Conservation (phyloP, 345 rosid genomes). For the Carallia brachiata region DNA sequence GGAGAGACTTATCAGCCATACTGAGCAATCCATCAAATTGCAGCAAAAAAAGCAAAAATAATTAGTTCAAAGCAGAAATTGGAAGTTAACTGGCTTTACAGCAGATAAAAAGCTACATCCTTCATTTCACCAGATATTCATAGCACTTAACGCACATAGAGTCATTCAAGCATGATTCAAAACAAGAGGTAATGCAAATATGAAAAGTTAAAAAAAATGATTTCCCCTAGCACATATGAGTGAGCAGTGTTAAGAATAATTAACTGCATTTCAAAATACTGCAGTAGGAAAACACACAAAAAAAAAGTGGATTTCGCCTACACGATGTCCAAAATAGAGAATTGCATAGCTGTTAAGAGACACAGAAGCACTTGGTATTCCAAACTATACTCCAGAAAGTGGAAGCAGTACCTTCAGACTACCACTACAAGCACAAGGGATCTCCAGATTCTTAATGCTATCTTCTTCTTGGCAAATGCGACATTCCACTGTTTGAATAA, state of each 20-base stretch:
- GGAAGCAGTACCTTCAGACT: constrained; percentile 30
- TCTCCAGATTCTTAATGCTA: constrained; percentile 29
- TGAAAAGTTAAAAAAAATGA: background rate
- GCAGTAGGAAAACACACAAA: background rate
- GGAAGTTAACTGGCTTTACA: background rate
- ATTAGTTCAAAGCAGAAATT: too few species aligned
- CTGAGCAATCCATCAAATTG: background rate
- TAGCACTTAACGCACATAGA: background rate
- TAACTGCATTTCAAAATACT: background rate
- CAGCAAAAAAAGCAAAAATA: background rate
- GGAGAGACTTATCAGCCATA: constrained; percentile 3
- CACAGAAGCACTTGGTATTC: background rate
- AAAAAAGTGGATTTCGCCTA: background rate
- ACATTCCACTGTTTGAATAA: constrained; percentile 32
- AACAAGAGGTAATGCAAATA: background rate
- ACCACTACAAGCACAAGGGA: constrained; percentile 37
- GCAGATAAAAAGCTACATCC: background rate
- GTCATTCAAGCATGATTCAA: background rate
- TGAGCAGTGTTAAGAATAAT: background rate
- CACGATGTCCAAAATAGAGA: background rate
- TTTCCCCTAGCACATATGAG: background rate
- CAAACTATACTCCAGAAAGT: background rate
- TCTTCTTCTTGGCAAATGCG: constrained; percentile 43
- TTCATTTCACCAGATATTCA: background rate
- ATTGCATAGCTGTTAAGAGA: background rate